Evolutionary conservation across 805 yeast species (phyloP).

Genomic region (Spathaspora passalidarum): DNA sequence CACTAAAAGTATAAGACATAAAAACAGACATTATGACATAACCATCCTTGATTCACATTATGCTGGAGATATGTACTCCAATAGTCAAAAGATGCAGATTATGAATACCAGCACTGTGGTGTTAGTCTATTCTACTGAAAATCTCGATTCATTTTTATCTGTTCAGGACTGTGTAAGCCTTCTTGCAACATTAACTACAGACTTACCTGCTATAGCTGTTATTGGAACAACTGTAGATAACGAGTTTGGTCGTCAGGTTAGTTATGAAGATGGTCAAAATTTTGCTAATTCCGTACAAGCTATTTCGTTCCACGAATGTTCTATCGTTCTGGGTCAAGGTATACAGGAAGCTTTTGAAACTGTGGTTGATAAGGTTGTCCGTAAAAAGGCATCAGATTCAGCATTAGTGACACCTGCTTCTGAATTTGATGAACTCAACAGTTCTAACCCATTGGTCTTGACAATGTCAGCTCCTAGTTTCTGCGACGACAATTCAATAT

Average conservation of each 20-base stretch:
- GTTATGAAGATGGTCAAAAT: constrained; percentile 24
- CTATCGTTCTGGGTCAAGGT: constrained; percentile 16
- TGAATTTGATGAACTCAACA: background rate
- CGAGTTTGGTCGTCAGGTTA: constrained; percentile 24
- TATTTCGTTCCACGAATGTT: constrained; percentile 25
- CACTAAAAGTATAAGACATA: constrained; percentile 14
- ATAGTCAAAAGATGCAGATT: constrained; percentile 24
- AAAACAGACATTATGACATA: constrained; percentile 20
- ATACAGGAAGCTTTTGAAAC: constrained; percentile 29
- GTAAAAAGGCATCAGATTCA: background rate
- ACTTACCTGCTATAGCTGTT: constrained; percentile 28
- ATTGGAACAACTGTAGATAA: constrained; percentile 30
- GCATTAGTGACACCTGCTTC: background rate
- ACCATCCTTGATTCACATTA: constrained; percentile 31
- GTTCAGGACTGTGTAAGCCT: constrained; percentile 27
- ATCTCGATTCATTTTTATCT: constrained; percentile 23
- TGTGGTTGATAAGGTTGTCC: constrained; percentile 13
- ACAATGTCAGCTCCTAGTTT: background rate
- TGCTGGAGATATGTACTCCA: constrained; percentile 22
- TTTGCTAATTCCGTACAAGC: constrained; percentile 27
- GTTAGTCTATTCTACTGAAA: constrained; percentile 28
- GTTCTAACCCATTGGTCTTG: background rate
- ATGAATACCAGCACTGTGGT: constrained; percentile 27
- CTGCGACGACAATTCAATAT: background rate
- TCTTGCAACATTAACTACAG: constrained; percentile 17